Percentiles rank a stretch among this genome's conserved stretches.
These are phyloP conservation scores for Aureobasidium sp. DNA, from an alignment of 2,329 filamentous ascomycete species.

Conservation along the genomic window DNA sequence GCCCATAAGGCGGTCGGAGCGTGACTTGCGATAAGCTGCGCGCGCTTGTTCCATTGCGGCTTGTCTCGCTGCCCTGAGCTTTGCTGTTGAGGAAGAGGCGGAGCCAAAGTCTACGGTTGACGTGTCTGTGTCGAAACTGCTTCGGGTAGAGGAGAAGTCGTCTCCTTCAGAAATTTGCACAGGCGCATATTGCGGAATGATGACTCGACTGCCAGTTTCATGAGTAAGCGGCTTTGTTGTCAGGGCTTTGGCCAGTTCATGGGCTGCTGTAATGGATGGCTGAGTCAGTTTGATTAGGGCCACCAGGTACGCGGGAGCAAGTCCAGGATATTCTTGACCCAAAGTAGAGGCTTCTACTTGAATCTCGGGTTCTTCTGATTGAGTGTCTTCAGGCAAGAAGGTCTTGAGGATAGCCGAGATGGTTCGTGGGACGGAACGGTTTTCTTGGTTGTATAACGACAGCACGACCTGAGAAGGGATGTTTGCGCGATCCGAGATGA, in stretches of 20 bases:
- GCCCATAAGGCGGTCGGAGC: constrained; percentile 64
- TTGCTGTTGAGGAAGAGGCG: constrained; percentile 31
- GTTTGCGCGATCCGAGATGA: constrained; percentile 46
- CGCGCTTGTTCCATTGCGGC: constrained; percentile 50
- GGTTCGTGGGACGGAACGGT: constrained; percentile 47
- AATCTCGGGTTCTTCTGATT: constrained; percentile 36
- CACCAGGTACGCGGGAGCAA: constrained; percentile 40
- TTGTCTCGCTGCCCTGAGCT: constrained; percentile 39
- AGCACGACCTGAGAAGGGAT: constrained; percentile 39
- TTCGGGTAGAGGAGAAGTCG: constrained; percentile 5
- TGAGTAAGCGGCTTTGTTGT: constrained; percentile 24
- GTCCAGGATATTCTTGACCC: constrained; percentile 43
- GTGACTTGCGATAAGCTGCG: constrained; percentile 50
- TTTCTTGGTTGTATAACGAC: constrained; percentile 51
- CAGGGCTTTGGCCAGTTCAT: constrained; percentile 51
- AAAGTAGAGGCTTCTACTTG: constrained; percentile 46
- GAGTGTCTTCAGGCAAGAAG: constrained; percentile 24
- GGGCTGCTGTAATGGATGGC: constrained; percentile 48
- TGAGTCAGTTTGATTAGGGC: constrained; percentile 49
- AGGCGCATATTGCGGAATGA: constrained; percentile 40
- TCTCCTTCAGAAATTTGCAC: constrained; percentile 28
- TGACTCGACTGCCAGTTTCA: constrained; percentile 34
- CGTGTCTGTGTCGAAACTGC: neutral
- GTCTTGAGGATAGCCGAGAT: constrained; percentile 43
- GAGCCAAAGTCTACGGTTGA: constrained; percentile 13